Evolutionary conservation across 1,284 basidiomycete species (phyloP).

Genomic region (Apiotrichum veenhuisii): DNA sequence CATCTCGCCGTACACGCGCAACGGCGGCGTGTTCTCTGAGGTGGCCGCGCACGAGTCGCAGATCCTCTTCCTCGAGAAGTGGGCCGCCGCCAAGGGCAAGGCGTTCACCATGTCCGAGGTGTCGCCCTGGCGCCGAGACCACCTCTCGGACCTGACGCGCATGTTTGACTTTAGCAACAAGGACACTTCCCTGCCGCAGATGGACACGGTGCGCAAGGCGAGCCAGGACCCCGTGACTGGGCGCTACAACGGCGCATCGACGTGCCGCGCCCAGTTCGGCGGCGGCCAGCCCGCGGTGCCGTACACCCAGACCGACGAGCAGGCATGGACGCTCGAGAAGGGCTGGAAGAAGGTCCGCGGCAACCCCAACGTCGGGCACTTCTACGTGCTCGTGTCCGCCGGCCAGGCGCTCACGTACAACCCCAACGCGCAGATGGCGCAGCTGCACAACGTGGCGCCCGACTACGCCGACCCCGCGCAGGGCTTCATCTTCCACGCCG

Average conservation of each 20-base stretch:
- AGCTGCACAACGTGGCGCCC: neutral
- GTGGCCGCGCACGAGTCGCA: neutral
- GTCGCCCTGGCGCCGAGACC: neutral
- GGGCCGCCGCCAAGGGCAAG: neutral
- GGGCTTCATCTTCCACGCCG: neutral
- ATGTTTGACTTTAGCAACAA: neutral
- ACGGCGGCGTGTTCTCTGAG: neutral
- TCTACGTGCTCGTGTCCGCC: neutral
- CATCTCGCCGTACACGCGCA: neutral
- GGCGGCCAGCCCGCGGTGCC: neutral
- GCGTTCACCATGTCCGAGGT: neutral
- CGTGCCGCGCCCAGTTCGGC: neutral
- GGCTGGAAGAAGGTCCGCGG: neutral
- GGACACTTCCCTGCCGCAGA: neutral
- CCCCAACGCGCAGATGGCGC: neutral
- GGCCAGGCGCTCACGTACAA: neutral
- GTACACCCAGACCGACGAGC: neutral
- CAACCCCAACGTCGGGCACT: neutral
- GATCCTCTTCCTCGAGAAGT: neutral
- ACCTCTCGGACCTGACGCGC: neutral
- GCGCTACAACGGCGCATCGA: neutral
- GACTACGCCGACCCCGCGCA: neutral
- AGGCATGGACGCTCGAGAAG: neutral
- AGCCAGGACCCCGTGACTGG: neutral
- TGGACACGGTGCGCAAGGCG: neutral